A percentile compares a stretch with the other conserved stretches of the same genome.
phyloP scores from a whole-genome alignment of 2,329 filamentous ascomycete species.

The Trichoderma oligosporum region DNA sequence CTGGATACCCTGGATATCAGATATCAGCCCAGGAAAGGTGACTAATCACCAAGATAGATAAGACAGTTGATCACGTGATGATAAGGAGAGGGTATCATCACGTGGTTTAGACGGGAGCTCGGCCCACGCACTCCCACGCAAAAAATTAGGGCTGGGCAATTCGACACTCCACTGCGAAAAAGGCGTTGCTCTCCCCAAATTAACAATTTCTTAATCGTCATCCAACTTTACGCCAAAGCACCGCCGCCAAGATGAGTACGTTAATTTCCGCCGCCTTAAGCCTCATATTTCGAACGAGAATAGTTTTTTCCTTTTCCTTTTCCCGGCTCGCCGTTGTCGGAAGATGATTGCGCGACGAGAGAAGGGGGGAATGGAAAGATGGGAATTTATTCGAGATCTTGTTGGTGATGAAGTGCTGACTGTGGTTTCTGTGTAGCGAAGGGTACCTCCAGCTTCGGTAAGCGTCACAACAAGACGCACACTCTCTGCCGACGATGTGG shows the following conservation, averaged over 20 bases:
- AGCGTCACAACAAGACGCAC: slow-evolving; percentile 96
- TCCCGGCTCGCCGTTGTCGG: slow-evolving; percentile 13
- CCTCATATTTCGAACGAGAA: slow-evolving; percentile 1
- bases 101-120: slow-evolving; percentile 29
- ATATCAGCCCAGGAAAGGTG: too few relatives aligned
- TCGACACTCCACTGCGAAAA: slow-evolving; percentile 38
- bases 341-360: slow-evolving; percentile 1
- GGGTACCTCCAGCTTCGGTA: slow-evolving; percentile 57
- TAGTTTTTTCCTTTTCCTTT: slow-evolving; percentile 18
- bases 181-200: slow-evolving; percentile 28
- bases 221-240: slow-evolving; percentile 40
- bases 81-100: slow-evolving; percentile 28
- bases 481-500: slow-evolving; percentile 97
- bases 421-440: slow-evolving; percentile 45
- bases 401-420: slow-evolving; percentile 13
- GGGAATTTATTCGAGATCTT: not conserved
- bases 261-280: slow-evolving; percentile 24
- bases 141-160: slow-evolving; percentile 38
- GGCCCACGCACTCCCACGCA: slow-evolving; percentile 24
- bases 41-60: not conserved
- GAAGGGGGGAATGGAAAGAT: not conserved
- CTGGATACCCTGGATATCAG: too few relatives aligned
- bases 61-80: slow-evolving; percentile 4
- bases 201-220: slow-evolving; percentile 37
- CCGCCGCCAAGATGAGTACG: slow-evolving; percentile 58